Evolutionary conservation across 352 stramenopile species (phyloP).

Genomic region (Blastocystis sp.): DNA sequence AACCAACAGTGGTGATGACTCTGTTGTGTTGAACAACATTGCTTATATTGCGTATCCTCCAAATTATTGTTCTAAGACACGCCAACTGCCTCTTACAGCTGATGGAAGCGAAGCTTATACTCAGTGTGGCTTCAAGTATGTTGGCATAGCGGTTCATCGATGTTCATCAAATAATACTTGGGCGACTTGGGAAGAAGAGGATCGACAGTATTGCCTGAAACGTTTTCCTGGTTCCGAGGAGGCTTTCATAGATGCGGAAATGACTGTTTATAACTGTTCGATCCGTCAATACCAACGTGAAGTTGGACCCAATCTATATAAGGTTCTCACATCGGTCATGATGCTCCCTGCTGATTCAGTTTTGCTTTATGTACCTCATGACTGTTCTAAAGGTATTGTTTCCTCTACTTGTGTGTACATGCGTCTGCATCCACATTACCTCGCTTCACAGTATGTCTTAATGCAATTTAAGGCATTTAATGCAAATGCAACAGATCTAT

Average conservation of each 20-base stretch:
- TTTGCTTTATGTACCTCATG: too few relatives aligned
- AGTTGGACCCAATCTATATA: background rate
- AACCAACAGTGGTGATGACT: background rate
- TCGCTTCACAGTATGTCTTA: constrained; percentile 42
- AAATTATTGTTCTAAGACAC: background rate
- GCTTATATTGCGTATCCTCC: background rate
- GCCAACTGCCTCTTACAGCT: background rate
- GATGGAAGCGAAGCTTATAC: background rate
- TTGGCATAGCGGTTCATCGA: background rate
- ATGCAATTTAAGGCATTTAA: constrained; percentile 58
- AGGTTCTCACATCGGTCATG: background rate
- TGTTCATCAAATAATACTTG: background rate
- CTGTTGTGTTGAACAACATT: background rate
- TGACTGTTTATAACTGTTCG: background rate
- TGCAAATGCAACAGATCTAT: constrained; percentile 52
- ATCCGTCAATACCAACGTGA: background rate
- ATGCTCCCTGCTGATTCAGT: background rate
- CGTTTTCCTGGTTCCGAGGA: background rate
- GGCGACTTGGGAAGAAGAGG: background rate
- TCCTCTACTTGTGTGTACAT: background rate
- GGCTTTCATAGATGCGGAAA: background rate
- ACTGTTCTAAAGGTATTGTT: too few relatives aligned
- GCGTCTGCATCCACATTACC: background rate
- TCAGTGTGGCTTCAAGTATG: background rate
- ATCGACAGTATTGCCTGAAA: background rate